These are phyloP conservation scores for Coemansia sp. DNA, from an alignment of 371 early-diverging fungal species.

Conservation along the genomic window DNA sequence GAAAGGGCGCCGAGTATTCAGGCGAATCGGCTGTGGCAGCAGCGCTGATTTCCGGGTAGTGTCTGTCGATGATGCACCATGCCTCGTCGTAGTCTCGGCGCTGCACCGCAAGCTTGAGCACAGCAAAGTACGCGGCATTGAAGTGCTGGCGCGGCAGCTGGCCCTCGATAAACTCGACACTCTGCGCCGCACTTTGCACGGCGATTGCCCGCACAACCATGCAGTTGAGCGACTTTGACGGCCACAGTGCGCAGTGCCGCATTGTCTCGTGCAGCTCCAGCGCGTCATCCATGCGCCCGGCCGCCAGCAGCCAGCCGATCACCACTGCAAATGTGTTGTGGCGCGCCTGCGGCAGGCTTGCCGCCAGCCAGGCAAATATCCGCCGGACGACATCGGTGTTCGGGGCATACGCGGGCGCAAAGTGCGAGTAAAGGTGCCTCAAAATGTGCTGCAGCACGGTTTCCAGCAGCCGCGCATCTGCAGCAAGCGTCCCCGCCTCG, in stretches of 20 bases:
- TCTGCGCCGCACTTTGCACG: neutral
- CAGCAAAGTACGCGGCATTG: conserved; percentile 6
- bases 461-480: conserved; percentile 24
- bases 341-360: conserved; percentile 14
- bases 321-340: conserved; percentile 13
- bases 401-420: conserved; percentile 7
- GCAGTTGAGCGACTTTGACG: conserved; percentile 31
- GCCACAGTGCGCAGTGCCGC: conserved; percentile 19
- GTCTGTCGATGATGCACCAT: conserved; percentile 19
- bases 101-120: conserved; percentile 17
- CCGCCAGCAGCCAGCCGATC: conserved; percentile 14
- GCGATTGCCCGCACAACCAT: conserved; percentile 34
- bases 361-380: conserved; percentile 17
- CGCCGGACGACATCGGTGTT: neutral
- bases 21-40: neutral
- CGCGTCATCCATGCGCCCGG: conserved; percentile 10
- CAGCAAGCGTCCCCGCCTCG: neutral
- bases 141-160: conserved; percentile 31
- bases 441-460: conserved; percentile 25
- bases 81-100: conserved; percentile 5
- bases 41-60: conserved; percentile 15
- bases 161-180: conserved; percentile 9
- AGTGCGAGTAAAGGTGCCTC: neutral
- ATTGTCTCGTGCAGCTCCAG: conserved; percentile 28
- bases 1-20: conserved; percentile 12